Percentiles rank a stretch among this genome's conserved stretches.
Evolutionary conservation across 2,329 filamentous ascomycete genomes (phyloP).

Genomic region (Escovopsis sp.): DNA sequence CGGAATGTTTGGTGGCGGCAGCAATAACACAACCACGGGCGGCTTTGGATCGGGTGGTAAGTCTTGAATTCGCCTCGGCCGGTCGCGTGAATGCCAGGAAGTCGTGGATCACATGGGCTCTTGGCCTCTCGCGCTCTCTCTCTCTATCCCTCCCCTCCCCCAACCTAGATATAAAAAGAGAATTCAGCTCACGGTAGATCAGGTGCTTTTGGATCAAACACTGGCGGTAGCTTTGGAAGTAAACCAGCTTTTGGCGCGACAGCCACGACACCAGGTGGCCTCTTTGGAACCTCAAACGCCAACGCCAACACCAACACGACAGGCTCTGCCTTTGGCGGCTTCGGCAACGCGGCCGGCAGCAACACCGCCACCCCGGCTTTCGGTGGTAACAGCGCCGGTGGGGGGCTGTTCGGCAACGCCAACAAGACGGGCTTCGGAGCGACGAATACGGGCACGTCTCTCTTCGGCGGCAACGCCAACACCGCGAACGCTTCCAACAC

Average conservation of each 20-base stretch:
- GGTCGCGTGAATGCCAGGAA: conserved; percentile 4
- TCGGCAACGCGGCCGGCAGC: conserved; percentile 20
- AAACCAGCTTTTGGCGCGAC: conserved; percentile 40
- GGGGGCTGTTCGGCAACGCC: conserved; percentile 37
- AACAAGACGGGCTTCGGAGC: conserved; percentile 38
- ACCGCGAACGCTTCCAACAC: conserved; percentile 13
- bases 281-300: conserved; percentile 30
- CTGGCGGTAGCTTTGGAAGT: conserved; percentile 23
- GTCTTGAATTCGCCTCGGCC: conserved; percentile 5
- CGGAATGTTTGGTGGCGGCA: conserved; percentile 30
- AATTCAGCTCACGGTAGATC: conserved; percentile 4
- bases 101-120: conserved; percentile 2
- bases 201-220: conserved; percentile 25
- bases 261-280: conserved; percentile 24
- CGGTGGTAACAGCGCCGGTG: conserved; percentile 20
- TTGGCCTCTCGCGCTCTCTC: too few species aligned
- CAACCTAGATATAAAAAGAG: not conserved
- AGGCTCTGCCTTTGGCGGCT: conserved; percentile 26
- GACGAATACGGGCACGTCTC: conserved; percentile 24
- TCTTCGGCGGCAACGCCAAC: conserved; percentile 30
- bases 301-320: conserved; percentile 23
- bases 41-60: conserved; percentile 23
- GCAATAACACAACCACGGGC: conserved; percentile 12
- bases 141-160: too few species aligned
- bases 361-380: conserved; percentile 21